Conservation (phyloP, 768 basidiomycete species). For the Suillus spraguei region DNA sequence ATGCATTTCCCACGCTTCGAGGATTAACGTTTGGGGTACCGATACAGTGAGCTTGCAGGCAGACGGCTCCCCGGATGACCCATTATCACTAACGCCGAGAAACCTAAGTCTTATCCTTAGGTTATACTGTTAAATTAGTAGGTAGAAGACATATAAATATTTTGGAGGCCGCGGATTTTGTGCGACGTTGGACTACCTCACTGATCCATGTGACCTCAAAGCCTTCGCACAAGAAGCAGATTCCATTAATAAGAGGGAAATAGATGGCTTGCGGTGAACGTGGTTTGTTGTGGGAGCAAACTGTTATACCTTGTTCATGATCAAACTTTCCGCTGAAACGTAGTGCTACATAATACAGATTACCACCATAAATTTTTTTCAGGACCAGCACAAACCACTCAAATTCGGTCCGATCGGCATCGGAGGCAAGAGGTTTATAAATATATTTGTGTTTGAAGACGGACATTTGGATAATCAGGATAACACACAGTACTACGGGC, state of each 20-base stretch:
- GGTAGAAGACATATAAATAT: background rate
- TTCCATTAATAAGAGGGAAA: background rate
- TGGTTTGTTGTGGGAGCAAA: background rate
- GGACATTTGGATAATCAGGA: background rate
- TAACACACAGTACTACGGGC: background rate
- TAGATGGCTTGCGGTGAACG: background rate
- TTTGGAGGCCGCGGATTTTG: background rate
- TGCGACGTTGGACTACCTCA: no score
- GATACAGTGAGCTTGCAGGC: background rate
- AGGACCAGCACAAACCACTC: constrained; percentile 28
- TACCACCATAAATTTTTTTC: background rate
- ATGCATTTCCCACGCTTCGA: background rate
- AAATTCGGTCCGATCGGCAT: constrained; percentile 27
- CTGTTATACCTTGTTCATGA: no score
- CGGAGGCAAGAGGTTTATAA: constrained; percentile 8
- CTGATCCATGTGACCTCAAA: background rate
- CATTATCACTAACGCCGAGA: background rate
- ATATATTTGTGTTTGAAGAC: background rate
- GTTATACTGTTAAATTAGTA: background rate
- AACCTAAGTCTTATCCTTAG: no score
- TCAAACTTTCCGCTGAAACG: background rate
- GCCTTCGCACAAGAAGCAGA: background rate
- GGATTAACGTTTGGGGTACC: background rate
- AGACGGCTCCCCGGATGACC: constrained; percentile 1
- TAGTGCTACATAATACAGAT: background rate